These are phyloP conservation scores for Cytidiella melzeri DNA, from an alignment of 768 basidiomycete genomes.

Conservation along the genomic window DNA sequence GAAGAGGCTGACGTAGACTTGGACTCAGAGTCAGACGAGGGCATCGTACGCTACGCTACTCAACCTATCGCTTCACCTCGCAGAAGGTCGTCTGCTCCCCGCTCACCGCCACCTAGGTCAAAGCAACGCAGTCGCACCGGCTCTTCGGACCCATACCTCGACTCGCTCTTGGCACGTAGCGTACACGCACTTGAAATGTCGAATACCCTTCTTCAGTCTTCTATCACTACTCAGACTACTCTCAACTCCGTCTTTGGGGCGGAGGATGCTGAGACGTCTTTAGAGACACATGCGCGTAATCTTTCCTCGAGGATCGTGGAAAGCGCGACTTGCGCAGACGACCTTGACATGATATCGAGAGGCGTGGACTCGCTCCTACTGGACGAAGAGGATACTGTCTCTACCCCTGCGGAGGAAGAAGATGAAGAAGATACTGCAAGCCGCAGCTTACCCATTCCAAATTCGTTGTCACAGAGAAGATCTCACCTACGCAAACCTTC, in stretches of 20 bases:
- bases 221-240: constrained; percentile 64
- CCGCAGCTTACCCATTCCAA: constrained; percentile 25
- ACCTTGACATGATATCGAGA: constrained; percentile 58
- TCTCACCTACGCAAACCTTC: constrained; percentile 18
- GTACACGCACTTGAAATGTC: constrained; percentile 85
- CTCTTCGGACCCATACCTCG: constrained; percentile 52
- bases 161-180: constrained; percentile 74
- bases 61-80: constrained; percentile 24
- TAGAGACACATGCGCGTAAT: constrained; percentile 44
- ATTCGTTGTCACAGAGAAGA: constrained; percentile 7
- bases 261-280: constrained; percentile 39
- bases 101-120: constrained; percentile 24
- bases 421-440: constrained; percentile 15
- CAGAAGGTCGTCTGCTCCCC: constrained; percentile 30
- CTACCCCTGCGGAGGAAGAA: background rate
- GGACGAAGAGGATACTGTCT: constrained; percentile 8
- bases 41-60: constrained; percentile 19
- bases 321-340: constrained; percentile 56
- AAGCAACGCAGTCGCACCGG: constrained; percentile 22
- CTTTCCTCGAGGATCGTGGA: constrained; percentile 47
- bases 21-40: constrained; percentile 32
- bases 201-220: constrained; percentile 69
- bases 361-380: constrained; percentile 57
- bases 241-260: constrained; percentile 43
- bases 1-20: constrained; percentile 74